A percentile compares a stretch with the other conserved stretches of the same genome.
These are phyloP conservation scores for Cicer yamashitae DNA, from an alignment of 306 rosid species.

Conservation along the genomic window DNA sequence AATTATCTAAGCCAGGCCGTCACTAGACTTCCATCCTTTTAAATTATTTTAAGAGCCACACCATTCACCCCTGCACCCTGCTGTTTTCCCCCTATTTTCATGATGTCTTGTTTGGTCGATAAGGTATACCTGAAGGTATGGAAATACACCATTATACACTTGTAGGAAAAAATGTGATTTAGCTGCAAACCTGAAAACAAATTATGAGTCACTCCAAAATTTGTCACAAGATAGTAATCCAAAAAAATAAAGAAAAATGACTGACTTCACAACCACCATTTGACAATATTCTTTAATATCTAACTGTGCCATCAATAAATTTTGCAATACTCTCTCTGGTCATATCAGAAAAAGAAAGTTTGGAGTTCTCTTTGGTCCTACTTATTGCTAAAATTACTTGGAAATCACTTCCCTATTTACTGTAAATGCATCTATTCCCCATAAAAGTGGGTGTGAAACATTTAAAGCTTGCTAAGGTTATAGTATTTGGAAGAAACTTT, in stretches of 20 bases:
- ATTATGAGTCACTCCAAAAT: conserved; percentile 36
- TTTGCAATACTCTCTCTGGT: not conserved
- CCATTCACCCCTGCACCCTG: not conserved
- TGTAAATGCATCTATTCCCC: not conserved
- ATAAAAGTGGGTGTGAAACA: not conserved
- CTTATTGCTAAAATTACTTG: not conserved
- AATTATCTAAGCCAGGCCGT: not conserved
- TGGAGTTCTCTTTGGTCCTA: not conserved
- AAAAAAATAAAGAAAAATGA: conserved; percentile 17
- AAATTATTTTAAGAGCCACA: conserved; percentile 13
- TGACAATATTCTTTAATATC: conserved; percentile 22
- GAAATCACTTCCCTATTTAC: not conserved
- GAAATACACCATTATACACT: conserved; percentile 61
- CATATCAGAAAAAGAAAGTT: not conserved
- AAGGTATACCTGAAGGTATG: conserved; percentile 78
- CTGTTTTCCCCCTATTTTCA: conserved; percentile 5
- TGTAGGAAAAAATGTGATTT: conserved; percentile 66
- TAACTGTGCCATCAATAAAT: conserved; percentile 21
- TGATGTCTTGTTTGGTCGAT: conserved; percentile 15
- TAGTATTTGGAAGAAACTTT: not conserved
- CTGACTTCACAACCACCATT: conserved; percentile 10
- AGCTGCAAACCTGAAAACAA: conserved; percentile 68
- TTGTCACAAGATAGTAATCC: conserved; percentile 11
- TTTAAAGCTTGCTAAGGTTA: not conserved
- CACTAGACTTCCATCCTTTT: conserved; percentile 11